phyloP scores from a whole-genome alignment of 2,329 filamentous ascomycete species.

The Drechslera avenae region DNA sequence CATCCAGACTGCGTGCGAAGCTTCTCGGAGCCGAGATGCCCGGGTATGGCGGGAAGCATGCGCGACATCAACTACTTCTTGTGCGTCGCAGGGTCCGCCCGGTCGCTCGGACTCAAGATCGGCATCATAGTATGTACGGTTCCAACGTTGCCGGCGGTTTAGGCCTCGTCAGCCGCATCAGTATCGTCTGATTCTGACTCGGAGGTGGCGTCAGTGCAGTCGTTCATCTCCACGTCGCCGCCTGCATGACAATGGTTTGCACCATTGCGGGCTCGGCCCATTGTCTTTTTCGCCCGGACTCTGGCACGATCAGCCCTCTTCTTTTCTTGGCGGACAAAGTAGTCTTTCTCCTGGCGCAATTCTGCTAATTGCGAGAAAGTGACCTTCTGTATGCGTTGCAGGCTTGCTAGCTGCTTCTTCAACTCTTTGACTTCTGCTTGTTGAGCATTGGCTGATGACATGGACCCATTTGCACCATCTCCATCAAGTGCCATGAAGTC shows the following conservation, averaged over 20 bases:
- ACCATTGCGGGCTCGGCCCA: conserved; percentile 26
- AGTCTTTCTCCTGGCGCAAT: conserved; percentile 50
- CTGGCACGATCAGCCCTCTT: conserved; percentile 32
- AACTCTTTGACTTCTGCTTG: conserved; percentile 43
- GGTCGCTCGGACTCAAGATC: neutral
- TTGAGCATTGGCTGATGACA: conserved; percentile 9
- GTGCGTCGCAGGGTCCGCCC: conserved; percentile 5
- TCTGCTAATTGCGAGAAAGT: conserved; percentile 53
- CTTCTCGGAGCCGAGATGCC: conserved; percentile 2
- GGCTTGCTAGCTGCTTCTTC: conserved; percentile 49
- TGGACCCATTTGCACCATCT: conserved; percentile 5
- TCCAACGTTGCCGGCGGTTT: conserved; percentile 1
- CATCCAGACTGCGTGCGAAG: conserved; percentile 9
- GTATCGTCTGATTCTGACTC: conserved; percentile 27
- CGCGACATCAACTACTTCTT: conserved; percentile 15
- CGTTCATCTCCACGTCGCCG: conserved; percentile 41
- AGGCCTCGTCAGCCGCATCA: conserved; percentile 17
- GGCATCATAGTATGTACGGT: neutral
- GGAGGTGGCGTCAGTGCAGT: conserved; percentile 21
- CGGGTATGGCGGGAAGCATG: neutral
- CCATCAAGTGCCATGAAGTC: conserved; percentile 42
- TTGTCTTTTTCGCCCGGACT: conserved; percentile 26
- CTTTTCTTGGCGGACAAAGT: conserved; percentile 40
- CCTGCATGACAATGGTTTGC: conserved; percentile 7
- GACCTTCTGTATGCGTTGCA: conserved; percentile 53